Conservation (phyloP, 164 flowering plant species). For the Dillenia suffruticosa region DNA sequence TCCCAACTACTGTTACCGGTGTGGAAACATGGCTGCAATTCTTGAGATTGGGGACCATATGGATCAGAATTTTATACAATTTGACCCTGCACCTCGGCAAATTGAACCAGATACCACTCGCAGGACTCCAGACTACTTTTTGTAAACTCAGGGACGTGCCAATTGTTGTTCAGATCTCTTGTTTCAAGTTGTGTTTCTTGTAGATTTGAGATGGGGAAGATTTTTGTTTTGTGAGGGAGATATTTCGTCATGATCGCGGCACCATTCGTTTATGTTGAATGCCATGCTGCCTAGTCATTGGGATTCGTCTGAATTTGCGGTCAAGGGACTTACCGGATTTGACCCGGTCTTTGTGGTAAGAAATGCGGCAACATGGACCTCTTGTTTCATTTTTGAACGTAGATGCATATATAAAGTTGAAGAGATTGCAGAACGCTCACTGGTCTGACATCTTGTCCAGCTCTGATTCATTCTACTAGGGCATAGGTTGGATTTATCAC, state of each 20-base stretch:
- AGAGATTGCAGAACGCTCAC: too few relatives aligned
- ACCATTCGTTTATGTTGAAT: too few relatives aligned
- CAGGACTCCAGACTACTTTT: constrained; percentile 48
- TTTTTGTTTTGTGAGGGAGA: constrained; percentile 14
- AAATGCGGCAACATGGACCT: too few relatives aligned
- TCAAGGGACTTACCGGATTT: too few relatives aligned
- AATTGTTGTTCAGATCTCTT: constrained; percentile 16
- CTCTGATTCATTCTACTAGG: too few relatives aligned
- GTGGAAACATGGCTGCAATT: constrained; percentile 54
- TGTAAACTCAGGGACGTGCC: constrained; percentile 19
- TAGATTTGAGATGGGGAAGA: constrained; percentile 28
- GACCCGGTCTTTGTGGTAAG: too few relatives aligned
- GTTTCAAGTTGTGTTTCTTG: constrained; percentile 13
- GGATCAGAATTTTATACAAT: constrained; percentile 47
- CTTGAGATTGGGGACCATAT: constrained; percentile 46
- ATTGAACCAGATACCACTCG: constrained; percentile 45
- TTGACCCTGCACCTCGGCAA: constrained; percentile 50
- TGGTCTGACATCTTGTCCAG: too few relatives aligned
- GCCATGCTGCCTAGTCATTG: too few relatives aligned
- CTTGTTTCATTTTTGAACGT: too few relatives aligned
- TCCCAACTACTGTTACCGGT: constrained; percentile 48
- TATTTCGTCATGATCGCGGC: background rate
- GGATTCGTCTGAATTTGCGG: too few relatives aligned
- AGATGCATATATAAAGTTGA: too few relatives aligned
- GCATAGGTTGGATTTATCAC: too few relatives aligned